These are phyloP conservation scores for Allium cepa DNA, from an alignment of 106 monocot genomes.

Conservation along the genomic window DNA sequence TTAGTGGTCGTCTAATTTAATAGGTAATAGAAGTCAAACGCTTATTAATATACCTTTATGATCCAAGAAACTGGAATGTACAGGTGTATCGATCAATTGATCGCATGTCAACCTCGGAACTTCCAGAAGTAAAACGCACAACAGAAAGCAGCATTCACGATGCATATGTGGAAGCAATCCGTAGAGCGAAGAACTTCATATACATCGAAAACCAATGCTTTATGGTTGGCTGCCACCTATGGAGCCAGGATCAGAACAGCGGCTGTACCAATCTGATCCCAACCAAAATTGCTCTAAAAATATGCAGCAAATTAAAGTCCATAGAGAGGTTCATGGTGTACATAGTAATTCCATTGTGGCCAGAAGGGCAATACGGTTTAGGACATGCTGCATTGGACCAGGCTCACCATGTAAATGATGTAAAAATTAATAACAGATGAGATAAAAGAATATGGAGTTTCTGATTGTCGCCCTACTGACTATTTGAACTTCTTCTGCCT, in stretches of 20 bases:
- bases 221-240: conserved; percentile 40
- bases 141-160: conserved; percentile 44
- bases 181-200: conserved; percentile 40
- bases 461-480: conserved; percentile 25
- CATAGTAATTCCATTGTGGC: conserved; percentile 63
- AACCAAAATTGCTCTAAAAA: conserved; percentile 42
- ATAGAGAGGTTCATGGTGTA: conserved; percentile 42
- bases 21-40: too few relatives aligned
- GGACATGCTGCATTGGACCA: conserved; percentile 51
- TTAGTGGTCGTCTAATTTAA: too few relatives aligned
- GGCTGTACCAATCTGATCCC: conserved; percentile 43
- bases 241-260: conserved; percentile 24
- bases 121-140: background rate
- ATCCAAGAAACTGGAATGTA: conserved; percentile 17
- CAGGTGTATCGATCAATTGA: conserved; percentile 50
- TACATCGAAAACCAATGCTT: conserved; percentile 72
- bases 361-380: conserved; percentile 45
- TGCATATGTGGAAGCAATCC: conserved; percentile 35
- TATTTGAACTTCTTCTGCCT: conserved; percentile 69
- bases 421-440: conserved; percentile 31
- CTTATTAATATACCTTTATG: too few relatives aligned
- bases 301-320: conserved; percentile 34
- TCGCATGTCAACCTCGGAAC: background rate
- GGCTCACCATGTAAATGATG: conserved; percentile 58
- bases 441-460: conserved; percentile 8